These are phyloP conservation scores for Sextonia rubra DNA, from an alignment of 164 flowering plant species.

Conservation along the genomic window DNA sequence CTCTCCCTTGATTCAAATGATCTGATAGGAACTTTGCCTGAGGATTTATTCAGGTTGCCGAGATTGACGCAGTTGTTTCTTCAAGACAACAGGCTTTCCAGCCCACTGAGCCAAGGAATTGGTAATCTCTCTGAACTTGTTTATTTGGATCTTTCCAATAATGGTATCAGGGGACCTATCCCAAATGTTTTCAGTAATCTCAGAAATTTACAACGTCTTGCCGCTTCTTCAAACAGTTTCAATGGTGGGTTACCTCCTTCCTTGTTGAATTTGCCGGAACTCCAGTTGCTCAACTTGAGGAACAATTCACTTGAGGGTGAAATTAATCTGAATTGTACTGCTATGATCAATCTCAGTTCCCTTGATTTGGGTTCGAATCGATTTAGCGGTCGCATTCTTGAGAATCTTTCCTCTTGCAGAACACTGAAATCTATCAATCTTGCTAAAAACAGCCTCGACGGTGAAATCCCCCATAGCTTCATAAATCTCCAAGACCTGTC, in stretches of 20 bases:
- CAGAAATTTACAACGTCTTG: constrained; percentile 37
- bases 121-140: constrained; percentile 63
- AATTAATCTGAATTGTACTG: constrained; percentile 16
- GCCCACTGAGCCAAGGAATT: constrained; percentile 44
- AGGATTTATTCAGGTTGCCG: constrained; percentile 39
- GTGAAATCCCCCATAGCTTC: constrained; percentile 21
- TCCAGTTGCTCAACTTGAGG: constrained; percentile 59
- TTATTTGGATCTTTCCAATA: constrained; percentile 35
- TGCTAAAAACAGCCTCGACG: constrained; percentile 17
- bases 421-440: constrained; percentile 21
- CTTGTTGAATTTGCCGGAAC: constrained; percentile 40
- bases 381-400: constrained; percentile 15
- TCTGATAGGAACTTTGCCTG: constrained; percentile 54
- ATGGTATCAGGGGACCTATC: constrained; percentile 44
- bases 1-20: constrained; percentile 48
- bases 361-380: constrained; percentile 21
- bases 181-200: constrained; percentile 62
- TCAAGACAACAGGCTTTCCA: constrained; percentile 52
- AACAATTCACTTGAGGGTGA: constrained; percentile 64
- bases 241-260: constrained; percentile 60
- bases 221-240: constrained; percentile 59
- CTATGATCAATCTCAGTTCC: constrained; percentile 8
- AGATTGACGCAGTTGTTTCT: constrained; percentile 51
- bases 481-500: constrained; percentile 16
- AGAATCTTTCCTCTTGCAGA: constrained; percentile 16